Conservation (phyloP, 2,329 filamentous ascomycete genomes). For the Penicillium paneum region DNA sequence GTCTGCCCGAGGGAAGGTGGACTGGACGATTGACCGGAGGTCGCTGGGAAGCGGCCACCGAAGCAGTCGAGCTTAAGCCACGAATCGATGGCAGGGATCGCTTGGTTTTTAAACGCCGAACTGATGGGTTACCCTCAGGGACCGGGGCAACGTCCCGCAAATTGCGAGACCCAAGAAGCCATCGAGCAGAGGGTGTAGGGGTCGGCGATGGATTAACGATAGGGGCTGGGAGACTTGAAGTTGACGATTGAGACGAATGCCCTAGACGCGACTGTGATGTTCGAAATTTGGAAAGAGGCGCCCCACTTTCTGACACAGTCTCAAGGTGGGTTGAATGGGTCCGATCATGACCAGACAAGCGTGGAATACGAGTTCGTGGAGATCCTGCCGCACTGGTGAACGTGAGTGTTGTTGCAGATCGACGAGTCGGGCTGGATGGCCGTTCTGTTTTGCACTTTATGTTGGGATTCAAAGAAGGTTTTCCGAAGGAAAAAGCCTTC, state of each 20-base stretch:
- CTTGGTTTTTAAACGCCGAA: conserved; percentile 57
- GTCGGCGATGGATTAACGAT: conserved; percentile 57
- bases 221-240: conserved; percentile 61
- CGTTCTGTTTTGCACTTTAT: conserved; percentile 77
- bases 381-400: conserved; percentile 76
- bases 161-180: conserved; percentile 51
- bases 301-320: conserved; percentile 86
- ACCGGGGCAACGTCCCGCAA: conserved; percentile 33
- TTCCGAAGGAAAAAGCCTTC: conserved; percentile 74
- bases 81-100: conserved; percentile 59
- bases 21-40: conserved; percentile 39
- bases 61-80: conserved; percentile 37
- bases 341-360: conserved; percentile 69
- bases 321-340: conserved; percentile 72
- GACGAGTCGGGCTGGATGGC: conserved; percentile 65
- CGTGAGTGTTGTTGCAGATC: conserved; percentile 77
- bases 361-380: conserved; percentile 68
- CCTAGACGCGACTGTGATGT: conserved; percentile 65
- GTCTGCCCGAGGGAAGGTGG: conserved; percentile 42
- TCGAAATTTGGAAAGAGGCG: conserved; percentile 61
- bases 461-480: conserved; percentile 84
- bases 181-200: conserved; percentile 60
- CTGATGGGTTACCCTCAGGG: conserved; percentile 52
- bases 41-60: conserved; percentile 34
- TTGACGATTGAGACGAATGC: conserved; percentile 67